Percentiles rank a stretch among this genome's conserved stretches.
phyloP scores from a whole-genome alignment of 257 asterid genomes.

The Knoxia roxburghii region DNA sequence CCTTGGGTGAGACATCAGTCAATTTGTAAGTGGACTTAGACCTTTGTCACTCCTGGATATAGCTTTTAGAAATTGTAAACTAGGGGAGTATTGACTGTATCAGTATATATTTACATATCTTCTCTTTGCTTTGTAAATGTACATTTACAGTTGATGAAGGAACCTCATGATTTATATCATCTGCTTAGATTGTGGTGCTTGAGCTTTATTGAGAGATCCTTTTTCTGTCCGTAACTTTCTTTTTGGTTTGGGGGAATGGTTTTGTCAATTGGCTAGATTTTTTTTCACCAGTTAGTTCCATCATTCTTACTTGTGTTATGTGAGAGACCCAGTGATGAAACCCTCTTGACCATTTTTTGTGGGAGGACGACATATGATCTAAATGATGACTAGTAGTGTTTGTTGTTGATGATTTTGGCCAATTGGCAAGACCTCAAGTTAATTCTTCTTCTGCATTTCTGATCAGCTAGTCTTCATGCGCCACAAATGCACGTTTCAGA shows the following conservation, averaged over 20 bases:
- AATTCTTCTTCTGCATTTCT: not conserved
- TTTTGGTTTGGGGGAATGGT: not conserved
- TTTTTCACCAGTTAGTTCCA: not conserved
- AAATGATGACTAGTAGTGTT: no score
- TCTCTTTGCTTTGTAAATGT: constrained; percentile 3
- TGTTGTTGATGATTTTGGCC: no score
- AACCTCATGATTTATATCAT: not conserved
- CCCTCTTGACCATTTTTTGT: not conserved
- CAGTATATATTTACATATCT: not conserved
- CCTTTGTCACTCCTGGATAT: not conserved
- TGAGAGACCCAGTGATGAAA: not conserved
- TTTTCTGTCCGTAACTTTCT: not conserved
- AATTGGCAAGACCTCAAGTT: not conserved
- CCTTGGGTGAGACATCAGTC: constrained; percentile 46
- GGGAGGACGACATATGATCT: no score
- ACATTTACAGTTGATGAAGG: constrained; percentile 11
- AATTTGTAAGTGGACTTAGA: constrained; percentile 20
- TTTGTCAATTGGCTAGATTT: not conserved
- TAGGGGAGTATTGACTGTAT: not conserved
- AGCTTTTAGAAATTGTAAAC: not conserved
- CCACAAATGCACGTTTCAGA: not conserved
- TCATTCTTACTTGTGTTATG: not conserved
- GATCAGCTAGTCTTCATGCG: not conserved
- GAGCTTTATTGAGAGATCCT: not conserved
- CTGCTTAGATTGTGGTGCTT: not conserved